Conservation (phyloP, 176 grass and related monocot genomes). For the Puccinellia tenuiflora region DNA sequence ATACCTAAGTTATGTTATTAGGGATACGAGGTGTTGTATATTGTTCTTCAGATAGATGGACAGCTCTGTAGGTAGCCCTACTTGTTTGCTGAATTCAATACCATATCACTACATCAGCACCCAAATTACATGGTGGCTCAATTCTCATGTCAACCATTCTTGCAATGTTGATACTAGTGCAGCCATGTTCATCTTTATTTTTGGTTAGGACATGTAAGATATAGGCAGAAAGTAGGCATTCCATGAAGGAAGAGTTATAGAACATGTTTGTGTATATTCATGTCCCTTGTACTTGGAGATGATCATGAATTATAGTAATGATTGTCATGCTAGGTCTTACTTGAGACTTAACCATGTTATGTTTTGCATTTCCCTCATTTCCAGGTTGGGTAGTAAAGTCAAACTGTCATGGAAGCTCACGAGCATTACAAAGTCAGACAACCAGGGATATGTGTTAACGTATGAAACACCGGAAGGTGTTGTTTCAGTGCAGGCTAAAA, state of each 20-base stretch:
- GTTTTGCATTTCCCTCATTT: constrained; percentile 18
- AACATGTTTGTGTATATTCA: not conserved
- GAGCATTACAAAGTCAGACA: constrained; percentile 70
- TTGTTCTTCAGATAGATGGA: not conserved
- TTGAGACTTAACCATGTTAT: not conserved
- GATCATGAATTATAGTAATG: not conserved
- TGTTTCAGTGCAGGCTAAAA: constrained; percentile 60
- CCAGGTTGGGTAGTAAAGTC: constrained; percentile 78
- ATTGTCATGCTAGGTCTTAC: not conserved
- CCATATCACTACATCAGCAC: not conserved
- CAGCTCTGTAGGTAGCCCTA: not conserved
- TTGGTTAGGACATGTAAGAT: not conserved
- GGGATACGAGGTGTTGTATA: not conserved
- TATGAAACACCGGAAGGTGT: constrained; percentile 85
- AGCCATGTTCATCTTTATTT: not conserved
- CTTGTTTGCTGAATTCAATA: not conserved
- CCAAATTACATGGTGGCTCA: not conserved
- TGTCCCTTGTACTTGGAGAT: not conserved
- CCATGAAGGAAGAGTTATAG: not conserved
- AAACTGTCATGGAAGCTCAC: constrained; percentile 91
- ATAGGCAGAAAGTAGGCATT: not conserved
- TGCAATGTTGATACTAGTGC: not conserved
- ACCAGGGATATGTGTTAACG: constrained; percentile 57
- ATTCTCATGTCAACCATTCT: not conserved
- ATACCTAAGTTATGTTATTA: not conserved